A percentile compares a stretch with the other conserved stretches of the same genome.
phyloP scores from a whole-genome alignment of 352 stramenopile genomes.

The Pythium monospermum region DNA sequence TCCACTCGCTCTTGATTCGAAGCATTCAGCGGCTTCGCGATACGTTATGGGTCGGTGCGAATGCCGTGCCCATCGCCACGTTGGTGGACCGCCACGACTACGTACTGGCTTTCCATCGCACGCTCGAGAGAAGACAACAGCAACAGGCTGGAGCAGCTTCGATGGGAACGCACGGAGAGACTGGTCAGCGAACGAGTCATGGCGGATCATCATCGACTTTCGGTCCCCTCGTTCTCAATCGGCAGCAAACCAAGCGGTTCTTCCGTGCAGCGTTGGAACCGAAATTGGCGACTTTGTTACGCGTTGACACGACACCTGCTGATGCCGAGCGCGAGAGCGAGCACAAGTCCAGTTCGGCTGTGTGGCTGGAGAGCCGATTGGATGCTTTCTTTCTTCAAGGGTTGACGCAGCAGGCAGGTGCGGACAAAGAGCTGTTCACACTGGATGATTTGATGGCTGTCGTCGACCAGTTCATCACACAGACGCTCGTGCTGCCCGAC shows the following conservation, averaged over 20 bases:
- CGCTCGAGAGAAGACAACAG: constrained; percentile 4
- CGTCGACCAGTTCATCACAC: constrained; percentile 7
- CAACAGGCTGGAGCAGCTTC: too few relatives aligned
- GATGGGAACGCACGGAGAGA: too few relatives aligned
- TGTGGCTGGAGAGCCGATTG: constrained; percentile 22
- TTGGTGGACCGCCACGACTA: constrained; percentile 30
- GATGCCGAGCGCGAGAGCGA: background rate
- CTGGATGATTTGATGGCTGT: constrained; percentile 16
- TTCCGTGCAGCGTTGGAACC: constrained; percentile 32
- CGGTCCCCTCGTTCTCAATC: constrained; percentile 18
- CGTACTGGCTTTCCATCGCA: constrained; percentile 29
- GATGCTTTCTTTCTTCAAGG: constrained; percentile 15
- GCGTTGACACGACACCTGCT: background rate
- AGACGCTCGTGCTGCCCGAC: constrained; percentile 17
- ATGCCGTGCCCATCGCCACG: constrained; percentile 27
- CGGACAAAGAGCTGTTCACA: constrained; percentile 2
- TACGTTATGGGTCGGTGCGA: constrained; percentile 37
- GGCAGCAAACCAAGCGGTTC: constrained; percentile 45
- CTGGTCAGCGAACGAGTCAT: too few relatives aligned
- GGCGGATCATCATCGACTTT: too few relatives aligned
- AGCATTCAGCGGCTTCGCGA: constrained; percentile 41
- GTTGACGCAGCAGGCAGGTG: constrained; percentile 7
- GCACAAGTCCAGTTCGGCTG: constrained; percentile 9
- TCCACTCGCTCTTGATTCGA: constrained; percentile 28
- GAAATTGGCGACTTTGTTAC: constrained; percentile 21